phyloP scores from a whole-genome alignment of 148 eudicot genomes.

The Polygonum aviculare region DNA sequence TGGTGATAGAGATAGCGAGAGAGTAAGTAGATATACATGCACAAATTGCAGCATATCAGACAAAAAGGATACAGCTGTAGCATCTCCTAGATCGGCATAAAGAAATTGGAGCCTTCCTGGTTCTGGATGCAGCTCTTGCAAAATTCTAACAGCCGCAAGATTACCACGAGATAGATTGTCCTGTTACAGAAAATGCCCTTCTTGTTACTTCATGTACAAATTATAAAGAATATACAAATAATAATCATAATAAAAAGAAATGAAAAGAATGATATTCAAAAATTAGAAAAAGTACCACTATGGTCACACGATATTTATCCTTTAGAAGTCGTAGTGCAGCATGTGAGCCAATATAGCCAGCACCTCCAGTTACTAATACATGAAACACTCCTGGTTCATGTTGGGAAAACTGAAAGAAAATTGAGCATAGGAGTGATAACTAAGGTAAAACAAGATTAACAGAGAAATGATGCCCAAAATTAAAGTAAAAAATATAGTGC shows the following conservation, averaged over 20 bases:
- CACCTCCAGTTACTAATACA: slow-evolving; percentile 93
- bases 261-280: neutral
- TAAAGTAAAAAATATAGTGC: neutral
- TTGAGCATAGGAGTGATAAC: neutral
- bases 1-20: too few species aligned
- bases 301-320: slow-evolving; percentile 77
- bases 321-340: slow-evolving; percentile 74
- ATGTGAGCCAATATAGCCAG: slow-evolving; percentile 95
- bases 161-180: slow-evolving; percentile 93
- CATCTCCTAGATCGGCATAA: slow-evolving; percentile 80
- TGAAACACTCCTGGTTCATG: slow-evolving; percentile 73
- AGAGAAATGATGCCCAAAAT: neutral
- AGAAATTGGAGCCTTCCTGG: slow-evolving; percentile 79
- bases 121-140: slow-evolving; percentile 68
- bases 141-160: slow-evolving; percentile 59
- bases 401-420: slow-evolving; percentile 50
- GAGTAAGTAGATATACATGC: neutral
- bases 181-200: slow-evolving; percentile 20
- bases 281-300: slow-evolving; percentile 53
- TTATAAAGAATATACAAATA: neutral
- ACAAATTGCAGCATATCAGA: neutral
- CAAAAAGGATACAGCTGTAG: slow-evolving; percentile 52
- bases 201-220: slow-evolving; percentile 4
- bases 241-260: neutral
- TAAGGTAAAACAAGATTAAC: neutral